Conservation (phyloP, 208 protist species). For the Trypanosomatidae sp. region DNA sequence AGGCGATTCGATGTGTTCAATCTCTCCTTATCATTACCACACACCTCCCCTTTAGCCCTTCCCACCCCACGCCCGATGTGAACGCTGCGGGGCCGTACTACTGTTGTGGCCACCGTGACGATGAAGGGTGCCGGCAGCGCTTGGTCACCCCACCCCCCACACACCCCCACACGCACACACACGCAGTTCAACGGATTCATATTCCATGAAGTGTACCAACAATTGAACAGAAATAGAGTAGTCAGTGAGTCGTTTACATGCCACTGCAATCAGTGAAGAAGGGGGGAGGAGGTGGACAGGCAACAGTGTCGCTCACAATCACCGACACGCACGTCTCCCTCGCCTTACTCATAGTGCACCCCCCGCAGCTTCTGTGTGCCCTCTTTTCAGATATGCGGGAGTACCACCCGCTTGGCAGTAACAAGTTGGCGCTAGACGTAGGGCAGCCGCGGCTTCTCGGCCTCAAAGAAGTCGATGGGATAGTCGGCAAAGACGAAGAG, state of each 20-base stretch:
- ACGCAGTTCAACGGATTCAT: not conserved
- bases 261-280: not conserved
- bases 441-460: slow-evolving; percentile 58
- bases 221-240: not conserved
- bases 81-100: not conserved
- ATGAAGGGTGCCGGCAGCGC: not conserved
- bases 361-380: not conserved
- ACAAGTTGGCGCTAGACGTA: slow-evolving; percentile 39
- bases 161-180: not conserved
- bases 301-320: not conserved
- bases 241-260: not conserved
- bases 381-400: not conserved
- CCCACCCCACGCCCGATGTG: not conserved
- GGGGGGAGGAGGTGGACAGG: not conserved
- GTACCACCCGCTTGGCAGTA: too few species aligned
- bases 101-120: not conserved
- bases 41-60: not conserved
- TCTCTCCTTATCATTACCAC: not conserved
- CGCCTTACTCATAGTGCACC: not conserved
- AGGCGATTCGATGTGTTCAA: too few species aligned
- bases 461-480: slow-evolving; percentile 54
- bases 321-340: not conserved
- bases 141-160: not conserved
- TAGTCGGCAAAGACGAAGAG: slow-evolving; percentile 82
- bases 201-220: not conserved